A percentile compares a stretch with the other conserved stretches of the same genome.
phyloP scores from a whole-genome alignment of 805 yeast genomes.

The Dipodascopsis tothii region DNA sequence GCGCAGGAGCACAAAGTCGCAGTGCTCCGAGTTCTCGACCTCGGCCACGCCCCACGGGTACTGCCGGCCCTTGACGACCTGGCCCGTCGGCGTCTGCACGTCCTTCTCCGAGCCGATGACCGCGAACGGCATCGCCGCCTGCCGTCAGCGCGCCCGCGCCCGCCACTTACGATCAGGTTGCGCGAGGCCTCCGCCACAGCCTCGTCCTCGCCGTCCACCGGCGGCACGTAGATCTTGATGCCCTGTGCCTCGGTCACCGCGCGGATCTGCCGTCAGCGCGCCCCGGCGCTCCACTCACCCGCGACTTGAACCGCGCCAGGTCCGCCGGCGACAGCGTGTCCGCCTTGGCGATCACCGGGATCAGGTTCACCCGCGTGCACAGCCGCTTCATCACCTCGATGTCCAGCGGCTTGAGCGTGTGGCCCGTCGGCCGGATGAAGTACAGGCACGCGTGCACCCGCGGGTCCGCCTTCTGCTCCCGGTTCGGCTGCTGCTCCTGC shows the following conservation, averaged over 20 bases:
- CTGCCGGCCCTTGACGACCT: slow-evolving; percentile 59
- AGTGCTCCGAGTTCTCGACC: slow-evolving; percentile 66
- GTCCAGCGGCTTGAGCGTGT: slow-evolving; percentile 57
- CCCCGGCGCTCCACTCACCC: slow-evolving; percentile 20
- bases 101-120: slow-evolving; percentile 59
- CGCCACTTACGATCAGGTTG: slow-evolving; percentile 10
- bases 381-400: slow-evolving; percentile 65
- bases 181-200: slow-evolving; percentile 26
- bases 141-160: background rate
- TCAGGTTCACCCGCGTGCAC: slow-evolving; percentile 63
- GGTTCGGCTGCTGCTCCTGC: slow-evolving; percentile 71
- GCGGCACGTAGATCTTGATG: slow-evolving; percentile 50
- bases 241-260: slow-evolving; percentile 45
- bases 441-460: slow-evolving; percentile 82
- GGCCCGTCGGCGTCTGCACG: slow-evolving; percentile 39
- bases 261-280: slow-evolving; percentile 33
- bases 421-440: slow-evolving; percentile 65
- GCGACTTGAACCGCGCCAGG: slow-evolving; percentile 44
- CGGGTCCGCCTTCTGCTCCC: slow-evolving; percentile 47
- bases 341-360: slow-evolving; percentile 76
- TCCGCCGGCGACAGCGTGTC: slow-evolving; percentile 63
- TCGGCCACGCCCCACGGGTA: slow-evolving; percentile 86
- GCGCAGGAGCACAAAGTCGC: slow-evolving; percentile 65
- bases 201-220: slow-evolving; percentile 36
- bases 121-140: slow-evolving; percentile 55